Evolutionary conservation across 148 eudicot genomes (phyloP), one percentile per base, ranked within the genome.

Genomic region (Rhododendron ferrugineum): DNA sequence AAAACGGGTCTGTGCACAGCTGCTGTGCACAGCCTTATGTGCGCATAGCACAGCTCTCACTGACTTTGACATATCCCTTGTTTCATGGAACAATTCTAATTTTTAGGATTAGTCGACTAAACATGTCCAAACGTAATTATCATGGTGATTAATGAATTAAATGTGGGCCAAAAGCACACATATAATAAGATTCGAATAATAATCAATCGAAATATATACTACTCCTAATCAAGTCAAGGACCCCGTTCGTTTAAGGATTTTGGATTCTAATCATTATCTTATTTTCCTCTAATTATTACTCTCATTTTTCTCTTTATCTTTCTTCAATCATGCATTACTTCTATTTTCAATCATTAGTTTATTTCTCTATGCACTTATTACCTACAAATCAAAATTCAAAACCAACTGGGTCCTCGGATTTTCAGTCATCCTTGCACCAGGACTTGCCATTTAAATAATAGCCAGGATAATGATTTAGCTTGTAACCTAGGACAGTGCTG

Each of bases 251-350:
- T 40, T 40, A 40, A 40, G 1, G 44, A 0, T 40, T 40, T 40
- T 40, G 44, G 0, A 40, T 40, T 40, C 7, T 40, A 40, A 40
- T 40, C 6, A 5, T 40, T 40, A 6, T 40, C 0, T 0, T 40
- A 40, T 40, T 40, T 40, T 40, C 0, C 6, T 40, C 6, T 6
- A 40, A 40, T 40, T 1, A 40, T 40, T 6, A 40, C 0, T 40
- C 44, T 40, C 6, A 40, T 40, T 40, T 40, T 40, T 5, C 1
- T 40, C 6, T 40, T 1, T 40, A 40, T 40, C 6, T 40, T 6
- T 40, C 0, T 6, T 0, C 0, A 40, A 40, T 40, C 7, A n/a
- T n/a, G n/a, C n/a, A 40, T 40, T 40, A 40, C 0, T 0, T 1
- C 0, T 40, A 40, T 40, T 40, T 40, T 5, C 7, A 6, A 40